A percentile compares a stretch with the other conserved stretches of the same genome.
These are phyloP conservation scores for Obelidium mucronatum DNA, from an alignment of 192 early-diverging fungal species.

Conservation along the genomic window DNA sequence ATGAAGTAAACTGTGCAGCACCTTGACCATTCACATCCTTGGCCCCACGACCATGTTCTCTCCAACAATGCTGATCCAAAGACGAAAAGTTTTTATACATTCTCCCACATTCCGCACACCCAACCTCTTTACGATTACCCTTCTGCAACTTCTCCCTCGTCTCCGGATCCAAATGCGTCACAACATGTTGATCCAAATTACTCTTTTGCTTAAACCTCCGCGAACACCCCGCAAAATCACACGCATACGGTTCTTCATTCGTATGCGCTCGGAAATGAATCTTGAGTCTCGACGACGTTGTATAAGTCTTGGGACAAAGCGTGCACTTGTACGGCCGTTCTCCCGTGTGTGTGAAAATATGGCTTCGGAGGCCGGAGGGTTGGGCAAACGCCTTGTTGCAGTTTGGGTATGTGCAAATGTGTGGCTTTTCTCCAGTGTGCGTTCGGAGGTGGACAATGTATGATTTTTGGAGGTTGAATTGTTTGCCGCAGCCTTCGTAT, in stretches of 20 bases:
- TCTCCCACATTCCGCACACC: conserved; percentile 23
- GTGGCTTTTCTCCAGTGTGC: conserved; percentile 87
- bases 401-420: conserved; percentile 75
- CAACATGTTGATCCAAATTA: conserved; percentile 34
- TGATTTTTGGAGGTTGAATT: conserved; percentile 57
- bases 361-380: conserved; percentile 42
- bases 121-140: conserved; percentile 29
- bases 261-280: conserved; percentile 37
- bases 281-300: conserved; percentile 31
- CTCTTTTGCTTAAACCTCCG: conserved; percentile 40
- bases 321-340: conserved; percentile 38
- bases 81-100: conserved; percentile 28
- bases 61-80: conserved; percentile 34
- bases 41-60: conserved; percentile 18
- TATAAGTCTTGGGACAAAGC: conserved; percentile 34
- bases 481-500: conserved; percentile 30
- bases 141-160: conserved; percentile 2
- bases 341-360: conserved; percentile 39
- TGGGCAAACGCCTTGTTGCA: conserved; percentile 77
- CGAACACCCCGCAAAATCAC: conserved; percentile 22
- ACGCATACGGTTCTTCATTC: conserved; percentile 34
- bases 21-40: neutral
- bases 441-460: conserved; percentile 73
- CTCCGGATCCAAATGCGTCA: conserved; percentile 31
- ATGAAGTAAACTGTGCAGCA: neutral